Conservation (phyloP, 495 filamentous ascomycete genomes). For the Aspergillus sclerotiicarbonarius region DNA sequence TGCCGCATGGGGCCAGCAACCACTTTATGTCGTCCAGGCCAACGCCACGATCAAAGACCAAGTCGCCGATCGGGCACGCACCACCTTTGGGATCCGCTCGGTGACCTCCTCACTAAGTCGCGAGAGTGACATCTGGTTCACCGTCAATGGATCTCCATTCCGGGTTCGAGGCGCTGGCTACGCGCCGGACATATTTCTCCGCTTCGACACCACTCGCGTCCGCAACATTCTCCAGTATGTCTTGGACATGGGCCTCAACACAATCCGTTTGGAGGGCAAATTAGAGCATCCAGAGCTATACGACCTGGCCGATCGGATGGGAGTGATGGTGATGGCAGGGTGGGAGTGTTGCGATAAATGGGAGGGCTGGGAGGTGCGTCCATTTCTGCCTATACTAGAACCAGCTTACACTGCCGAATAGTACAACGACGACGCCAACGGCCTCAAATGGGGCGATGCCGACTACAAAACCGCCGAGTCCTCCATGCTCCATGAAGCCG, state of each 20-base stretch:
- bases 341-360: constrained; percentile 73
- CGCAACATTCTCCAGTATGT: constrained; percentile 47
- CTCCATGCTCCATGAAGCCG: constrained; percentile 59
- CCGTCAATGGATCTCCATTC: constrained; percentile 56
- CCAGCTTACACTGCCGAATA: constrained; percentile 8
- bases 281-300: constrained; percentile 62
- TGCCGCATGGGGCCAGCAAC: constrained; percentile 69
- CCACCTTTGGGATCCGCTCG: constrained; percentile 55
- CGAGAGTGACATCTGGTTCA: constrained; percentile 55
- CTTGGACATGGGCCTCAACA: constrained; percentile 61
- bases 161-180: constrained; percentile 62
- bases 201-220: constrained; percentile 47
- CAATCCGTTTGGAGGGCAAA: constrained; percentile 63
- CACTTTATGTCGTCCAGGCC: constrained; percentile 58
- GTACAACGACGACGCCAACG: constrained; percentile 55
- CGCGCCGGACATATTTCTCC: constrained; percentile 59
- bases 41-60: constrained; percentile 25
- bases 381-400: no score
- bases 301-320: constrained; percentile 54
- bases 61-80: constrained; percentile 41
- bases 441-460: constrained; percentile 44
- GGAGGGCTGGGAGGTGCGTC: constrained; percentile 61
- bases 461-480: constrained; percentile 55
- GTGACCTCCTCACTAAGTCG: constrained; percentile 50
- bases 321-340: constrained; percentile 60